These are phyloP conservation scores for Taiozyma sp. DNA, from an alignment of 1,139 yeast genomes.

Conservation along the genomic window DNA sequence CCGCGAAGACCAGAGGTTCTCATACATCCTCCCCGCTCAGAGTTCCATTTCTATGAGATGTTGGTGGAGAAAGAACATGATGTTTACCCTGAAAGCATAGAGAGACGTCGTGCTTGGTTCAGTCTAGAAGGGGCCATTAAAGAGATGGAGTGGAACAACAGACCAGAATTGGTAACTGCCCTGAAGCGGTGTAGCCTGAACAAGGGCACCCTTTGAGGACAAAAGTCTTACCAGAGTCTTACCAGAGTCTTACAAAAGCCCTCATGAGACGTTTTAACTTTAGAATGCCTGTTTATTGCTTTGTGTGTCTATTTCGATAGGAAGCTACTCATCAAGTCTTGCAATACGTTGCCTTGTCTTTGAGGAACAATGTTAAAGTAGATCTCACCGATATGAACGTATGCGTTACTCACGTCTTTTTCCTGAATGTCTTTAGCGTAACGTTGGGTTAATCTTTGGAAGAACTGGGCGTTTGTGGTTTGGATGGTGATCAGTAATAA, in stretches of 20 bases:
- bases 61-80: slow-evolving; percentile 47
- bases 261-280: neutral
- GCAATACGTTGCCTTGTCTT: slow-evolving; percentile 64
- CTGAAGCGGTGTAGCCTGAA: slow-evolving; percentile 36
- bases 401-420: slow-evolving; percentile 35
- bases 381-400: slow-evolving; percentile 48
- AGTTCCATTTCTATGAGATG: slow-evolving; percentile 84
- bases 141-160: slow-evolving; percentile 51
- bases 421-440: slow-evolving; percentile 37
- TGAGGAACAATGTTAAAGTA: slow-evolving; percentile 57
- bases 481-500: slow-evolving; percentile 60
- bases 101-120: slow-evolving; percentile 72
- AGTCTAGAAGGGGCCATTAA: slow-evolving; percentile 66
- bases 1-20: slow-evolving; percentile 21
- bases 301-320: slow-evolving; percentile 35
- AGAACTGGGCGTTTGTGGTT: slow-evolving; percentile 46
- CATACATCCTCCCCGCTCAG: slow-evolving; percentile 54
- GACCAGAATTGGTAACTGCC: slow-evolving; percentile 70
- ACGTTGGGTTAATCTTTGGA: slow-evolving; percentile 47
- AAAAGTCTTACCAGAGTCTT: too few species aligned
- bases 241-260: neutral
- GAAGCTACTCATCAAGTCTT: slow-evolving; percentile 83
- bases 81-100: slow-evolving; percentile 69
- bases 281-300: neutral
- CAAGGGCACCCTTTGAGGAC: neutral